phyloP scores from a whole-genome alignment of 2,329 filamentous ascomycete genomes.

The Phaeophleospora eucalypticola region DNA sequence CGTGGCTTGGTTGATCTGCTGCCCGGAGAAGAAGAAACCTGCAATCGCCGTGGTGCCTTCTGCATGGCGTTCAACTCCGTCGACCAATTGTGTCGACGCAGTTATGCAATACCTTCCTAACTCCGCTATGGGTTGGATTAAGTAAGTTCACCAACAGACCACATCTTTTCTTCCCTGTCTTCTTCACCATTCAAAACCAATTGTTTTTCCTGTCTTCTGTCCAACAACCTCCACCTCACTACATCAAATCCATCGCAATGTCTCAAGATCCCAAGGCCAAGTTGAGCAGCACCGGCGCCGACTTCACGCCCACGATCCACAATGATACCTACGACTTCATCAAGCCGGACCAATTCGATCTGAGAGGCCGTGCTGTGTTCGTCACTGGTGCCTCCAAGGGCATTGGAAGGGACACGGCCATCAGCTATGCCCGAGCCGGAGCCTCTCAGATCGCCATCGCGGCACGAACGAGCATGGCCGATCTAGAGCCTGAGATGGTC shows the following conservation, averaged over 20 bases:
- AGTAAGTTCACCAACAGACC: neutral
- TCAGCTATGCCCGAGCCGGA: slow-evolving; percentile 54
- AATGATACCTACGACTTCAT: slow-evolving; percentile 52
- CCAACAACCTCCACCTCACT: too few relatives aligned
- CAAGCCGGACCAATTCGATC: slow-evolving; percentile 24
- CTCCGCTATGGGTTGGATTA: neutral
- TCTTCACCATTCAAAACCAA: too few relatives aligned
- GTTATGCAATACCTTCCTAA: neutral
- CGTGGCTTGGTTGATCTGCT: too few relatives aligned
- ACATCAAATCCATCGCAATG: too few relatives aligned
- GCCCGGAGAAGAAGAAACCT: too few relatives aligned
- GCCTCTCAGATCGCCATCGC: slow-evolving; percentile 51
- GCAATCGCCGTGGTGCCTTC: neutral
- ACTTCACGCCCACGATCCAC: slow-evolving; percentile 30
- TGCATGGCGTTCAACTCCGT: neutral
- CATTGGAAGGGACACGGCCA: slow-evolving; percentile 48
- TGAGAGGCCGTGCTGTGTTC: slow-evolving; percentile 44
- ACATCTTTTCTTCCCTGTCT: neutral
- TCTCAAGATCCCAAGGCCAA: slow-evolving; percentile 4
- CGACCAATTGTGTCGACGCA: neutral
- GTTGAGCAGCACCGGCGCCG: slow-evolving; percentile 2
- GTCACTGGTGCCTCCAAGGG: slow-evolving; percentile 47
- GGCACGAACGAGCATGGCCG: slow-evolving; percentile 48
- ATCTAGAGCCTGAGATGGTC: slow-evolving; percentile 35
- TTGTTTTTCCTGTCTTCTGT: too few relatives aligned